Evolutionary conservation across 257 asterid species (phyloP).

Genomic region (Linaria vulgaris): DNA sequence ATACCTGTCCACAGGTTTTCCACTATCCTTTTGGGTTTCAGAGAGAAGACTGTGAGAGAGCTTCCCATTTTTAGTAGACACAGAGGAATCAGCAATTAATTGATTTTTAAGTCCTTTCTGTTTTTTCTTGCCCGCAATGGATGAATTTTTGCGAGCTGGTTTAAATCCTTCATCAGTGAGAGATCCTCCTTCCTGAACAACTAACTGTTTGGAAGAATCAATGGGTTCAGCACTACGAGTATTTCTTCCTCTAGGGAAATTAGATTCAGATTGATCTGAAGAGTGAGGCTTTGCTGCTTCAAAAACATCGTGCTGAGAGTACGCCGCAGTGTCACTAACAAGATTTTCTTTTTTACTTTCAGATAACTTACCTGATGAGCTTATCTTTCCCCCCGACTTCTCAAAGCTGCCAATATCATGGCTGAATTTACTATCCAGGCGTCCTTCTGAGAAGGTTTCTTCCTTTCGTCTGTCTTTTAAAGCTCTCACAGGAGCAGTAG

Average conservation of each 20-base stretch:
- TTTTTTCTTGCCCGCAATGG: constrained; percentile 52
- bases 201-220: constrained; percentile 38
- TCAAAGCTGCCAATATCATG: constrained; percentile 40
- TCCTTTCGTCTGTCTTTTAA: constrained; percentile 31
- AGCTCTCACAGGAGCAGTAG: constrained; percentile 12
- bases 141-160: constrained; percentile 42
- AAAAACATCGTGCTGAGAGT: constrained; percentile 37
- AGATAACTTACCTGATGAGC: constrained; percentile 37
- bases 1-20: constrained; percentile 55
- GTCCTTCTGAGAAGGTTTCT: constrained; percentile 44
- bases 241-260: constrained; percentile 40
- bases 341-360: constrained; percentile 45
- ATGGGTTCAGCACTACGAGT: constrained; percentile 31
- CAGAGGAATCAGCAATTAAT: constrained; percentile 42
- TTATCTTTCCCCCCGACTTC: constrained; percentile 43
- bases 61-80: constrained; percentile 50
- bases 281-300: constrained; percentile 39
- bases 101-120: constrained; percentile 47
- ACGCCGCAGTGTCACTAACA: constrained; percentile 33
- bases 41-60: constrained; percentile 33
- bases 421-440: constrained; percentile 37
- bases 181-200: constrained; percentile 46
- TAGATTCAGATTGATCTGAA: constrained; percentile 42
- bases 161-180: constrained; percentile 42
- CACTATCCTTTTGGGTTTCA: constrained; percentile 55